Conservation (phyloP, 441 rosid genomes). For the Brassica balearica region DNA sequence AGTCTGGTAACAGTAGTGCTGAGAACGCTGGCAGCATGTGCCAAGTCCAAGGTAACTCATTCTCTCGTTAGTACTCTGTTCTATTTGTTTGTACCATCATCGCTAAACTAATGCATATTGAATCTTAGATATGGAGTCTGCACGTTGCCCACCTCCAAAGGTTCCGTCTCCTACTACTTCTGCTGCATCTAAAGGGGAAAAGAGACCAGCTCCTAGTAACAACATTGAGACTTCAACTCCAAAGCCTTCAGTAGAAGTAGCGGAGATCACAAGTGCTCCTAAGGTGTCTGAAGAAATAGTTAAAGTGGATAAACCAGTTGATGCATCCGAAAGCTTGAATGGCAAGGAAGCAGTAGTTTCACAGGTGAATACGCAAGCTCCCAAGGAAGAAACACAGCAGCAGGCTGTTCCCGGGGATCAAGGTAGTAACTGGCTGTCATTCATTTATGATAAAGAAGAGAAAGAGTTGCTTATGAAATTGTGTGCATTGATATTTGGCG, state of each 20-base stretch:
- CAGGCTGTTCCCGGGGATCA: slow-evolving; percentile 79
- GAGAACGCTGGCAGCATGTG: slow-evolving; percentile 90
- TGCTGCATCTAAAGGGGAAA: slow-evolving; percentile 82
- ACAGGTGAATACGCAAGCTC: slow-evolving; percentile 62
- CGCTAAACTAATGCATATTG: slow-evolving; percentile 6
- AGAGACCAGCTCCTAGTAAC: slow-evolving; percentile 47
- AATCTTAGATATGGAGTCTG: slow-evolving; percentile 85
- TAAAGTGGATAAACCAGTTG: slow-evolving; percentile 53
- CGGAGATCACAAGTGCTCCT: slow-evolving; percentile 52
- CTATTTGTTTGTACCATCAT: slow-evolving; percentile 6
- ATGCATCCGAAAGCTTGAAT: slow-evolving; percentile 78
- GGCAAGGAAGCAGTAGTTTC: slow-evolving; percentile 76
- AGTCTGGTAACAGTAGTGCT: slow-evolving; percentile 92
- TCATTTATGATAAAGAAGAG: not conserved
- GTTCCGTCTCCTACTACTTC: slow-evolving; percentile 80
- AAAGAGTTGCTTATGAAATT: not conserved
- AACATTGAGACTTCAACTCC: slow-evolving; percentile 48
- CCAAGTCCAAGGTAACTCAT: slow-evolving; percentile 82
- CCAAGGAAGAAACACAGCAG: slow-evolving; percentile 92
- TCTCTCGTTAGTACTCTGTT: slow-evolving; percentile 1
- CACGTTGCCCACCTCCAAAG: slow-evolving; percentile 78
- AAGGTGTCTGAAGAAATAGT: slow-evolving; percentile 54
- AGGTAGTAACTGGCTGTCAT: slow-evolving; percentile 53
- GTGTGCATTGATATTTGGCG: not conserved
- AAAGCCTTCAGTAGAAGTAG: slow-evolving; percentile 50